These are phyloP conservation scores for Neophaeococcomyces aloes DNA, from an alignment of 2,329 filamentous ascomycete genomes.

Conservation along the genomic window DNA sequence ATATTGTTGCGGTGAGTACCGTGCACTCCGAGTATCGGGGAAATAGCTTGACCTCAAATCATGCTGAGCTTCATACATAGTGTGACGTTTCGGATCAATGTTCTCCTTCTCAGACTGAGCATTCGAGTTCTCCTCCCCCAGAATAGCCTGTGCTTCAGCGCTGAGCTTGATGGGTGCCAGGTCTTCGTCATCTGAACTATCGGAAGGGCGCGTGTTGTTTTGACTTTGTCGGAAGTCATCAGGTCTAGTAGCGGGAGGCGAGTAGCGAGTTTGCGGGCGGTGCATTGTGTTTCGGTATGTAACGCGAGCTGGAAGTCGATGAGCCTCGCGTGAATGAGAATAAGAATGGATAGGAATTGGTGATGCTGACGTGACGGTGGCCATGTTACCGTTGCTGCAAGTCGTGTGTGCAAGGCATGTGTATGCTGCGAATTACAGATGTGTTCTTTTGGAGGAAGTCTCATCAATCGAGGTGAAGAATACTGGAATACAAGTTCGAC, in stretches of 20 bases:
- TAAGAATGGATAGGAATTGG: conserved; percentile 9
- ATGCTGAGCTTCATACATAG: conserved; percentile 5
- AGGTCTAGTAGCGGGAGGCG: conserved; percentile 11
- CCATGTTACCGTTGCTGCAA: conserved; percentile 1
- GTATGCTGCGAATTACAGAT: conserved; percentile 2
- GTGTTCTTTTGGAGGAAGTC: not conserved
- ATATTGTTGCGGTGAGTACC: conserved; percentile 26
- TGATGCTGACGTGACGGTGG: conserved; percentile 10
- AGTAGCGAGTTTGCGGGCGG: conserved; percentile 18
- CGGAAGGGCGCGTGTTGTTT: conserved; percentile 48
- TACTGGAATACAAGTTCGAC: too few species aligned
- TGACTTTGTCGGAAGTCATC: conserved; percentile 21
- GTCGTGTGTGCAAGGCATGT: not conserved
- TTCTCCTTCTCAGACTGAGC: conserved; percentile 29
- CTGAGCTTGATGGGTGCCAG: conserved; percentile 88
- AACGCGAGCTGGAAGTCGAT: conserved; percentile 27
- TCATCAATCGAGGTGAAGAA: not conserved
- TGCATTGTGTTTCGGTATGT: conserved; percentile 27
- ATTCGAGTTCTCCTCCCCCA: conserved; percentile 49
- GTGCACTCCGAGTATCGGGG: conserved; percentile 15
- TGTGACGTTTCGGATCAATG: conserved; percentile 7
- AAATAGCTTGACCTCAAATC: conserved; percentile 11
- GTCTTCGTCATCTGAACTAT: conserved; percentile 92
- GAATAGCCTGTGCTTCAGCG: conserved; percentile 76
- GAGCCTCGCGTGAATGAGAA: conserved; percentile 29